Conservation (phyloP, 352 stramenopile species). For the Albugo candida region DNA sequence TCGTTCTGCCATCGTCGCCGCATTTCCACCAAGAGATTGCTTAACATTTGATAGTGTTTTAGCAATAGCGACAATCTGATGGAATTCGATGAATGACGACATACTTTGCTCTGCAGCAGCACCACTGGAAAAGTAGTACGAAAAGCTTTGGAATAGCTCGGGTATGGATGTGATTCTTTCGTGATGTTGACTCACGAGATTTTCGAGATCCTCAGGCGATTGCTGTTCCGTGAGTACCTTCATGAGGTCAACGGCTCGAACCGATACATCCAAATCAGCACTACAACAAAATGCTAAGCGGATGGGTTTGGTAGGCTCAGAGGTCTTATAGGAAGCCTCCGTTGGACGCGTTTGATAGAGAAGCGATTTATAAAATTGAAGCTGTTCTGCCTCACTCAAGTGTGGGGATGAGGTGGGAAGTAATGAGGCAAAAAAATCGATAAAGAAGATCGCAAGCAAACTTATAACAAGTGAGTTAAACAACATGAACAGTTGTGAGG, state of each 20-base stretch:
- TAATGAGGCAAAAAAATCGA: slow-evolving; percentile 25
- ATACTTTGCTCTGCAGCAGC: slow-evolving; percentile 70
- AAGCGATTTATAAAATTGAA: slow-evolving; percentile 41
- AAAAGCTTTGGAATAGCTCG: slow-evolving; percentile 60
- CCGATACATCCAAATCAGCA: slow-evolving; percentile 57
- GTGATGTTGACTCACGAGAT: slow-evolving; percentile 31
- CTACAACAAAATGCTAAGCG: slow-evolving; percentile 68
- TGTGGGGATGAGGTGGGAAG: slow-evolving; percentile 16
- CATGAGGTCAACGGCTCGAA: slow-evolving; percentile 61
- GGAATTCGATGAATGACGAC: slow-evolving; percentile 53
- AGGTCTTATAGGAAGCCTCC: not conserved
- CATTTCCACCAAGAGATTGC: slow-evolving; percentile 55
- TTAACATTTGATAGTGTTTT: slow-evolving; percentile 34
- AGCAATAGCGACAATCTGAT: slow-evolving; percentile 41
- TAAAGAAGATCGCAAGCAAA: too few species aligned
- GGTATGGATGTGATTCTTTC: slow-evolving; percentile 44
- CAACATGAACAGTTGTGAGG: too few species aligned
- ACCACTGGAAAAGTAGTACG: slow-evolving; percentile 63
- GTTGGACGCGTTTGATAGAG: slow-evolving; percentile 29
- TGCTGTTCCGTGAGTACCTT: slow-evolving; percentile 13
- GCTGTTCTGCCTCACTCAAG: slow-evolving; percentile 30
- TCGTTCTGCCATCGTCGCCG: slow-evolving; percentile 57
- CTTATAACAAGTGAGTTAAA: too few species aligned
- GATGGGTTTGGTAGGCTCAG: slow-evolving; percentile 6
- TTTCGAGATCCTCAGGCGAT: slow-evolving; percentile 4